Conservation (phyloP, 2,329 filamentous ascomycete genomes). For the Rhynchosporium graminicola region DNA sequence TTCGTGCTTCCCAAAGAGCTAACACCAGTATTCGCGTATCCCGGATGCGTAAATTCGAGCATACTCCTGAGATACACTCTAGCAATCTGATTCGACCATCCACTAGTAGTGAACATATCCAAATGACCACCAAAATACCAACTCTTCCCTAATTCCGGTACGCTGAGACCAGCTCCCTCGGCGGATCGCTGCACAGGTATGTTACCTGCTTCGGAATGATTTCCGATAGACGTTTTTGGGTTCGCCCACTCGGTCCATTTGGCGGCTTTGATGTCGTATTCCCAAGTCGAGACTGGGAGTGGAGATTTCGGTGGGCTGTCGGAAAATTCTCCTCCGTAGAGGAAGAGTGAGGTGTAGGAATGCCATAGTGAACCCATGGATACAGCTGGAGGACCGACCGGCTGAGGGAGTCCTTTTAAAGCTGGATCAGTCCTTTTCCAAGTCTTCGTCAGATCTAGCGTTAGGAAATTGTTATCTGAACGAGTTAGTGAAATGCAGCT, state of each 20-base stretch:
- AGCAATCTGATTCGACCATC: slow-evolving; percentile 65
- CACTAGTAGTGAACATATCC: slow-evolving; percentile 56
- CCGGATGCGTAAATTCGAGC: slow-evolving; percentile 75
- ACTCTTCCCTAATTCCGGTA: slow-evolving; percentile 68
- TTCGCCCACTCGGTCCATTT: slow-evolving; percentile 64
- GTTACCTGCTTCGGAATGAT: slow-evolving; percentile 57
- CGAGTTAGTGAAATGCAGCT: slow-evolving; percentile 10
- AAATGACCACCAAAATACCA: slow-evolving; percentile 81
- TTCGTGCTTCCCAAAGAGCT: slow-evolving; percentile 52
- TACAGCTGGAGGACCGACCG: slow-evolving; percentile 69
- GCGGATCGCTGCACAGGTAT: slow-evolving; percentile 66
- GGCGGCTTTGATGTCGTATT: slow-evolving; percentile 61
- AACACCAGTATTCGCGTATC: slow-evolving; percentile 64
- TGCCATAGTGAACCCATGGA: slow-evolving; percentile 77
- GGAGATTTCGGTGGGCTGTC: slow-evolving; percentile 61
- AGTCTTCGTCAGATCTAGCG: slow-evolving; percentile 70
- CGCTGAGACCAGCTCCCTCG: slow-evolving; percentile 71
- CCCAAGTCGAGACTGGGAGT: slow-evolving; percentile 64
- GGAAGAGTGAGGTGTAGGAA: slow-evolving; percentile 66
- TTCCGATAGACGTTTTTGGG: slow-evolving; percentile 63
- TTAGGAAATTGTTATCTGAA: slow-evolving; percentile 69
- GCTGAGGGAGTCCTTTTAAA: slow-evolving; percentile 61
- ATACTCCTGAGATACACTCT: slow-evolving; percentile 73
- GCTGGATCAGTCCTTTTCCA: slow-evolving; percentile 68
- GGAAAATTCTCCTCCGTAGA: slow-evolving; percentile 75